A percentile compares a stretch with the other conserved stretches of the same genome.
Evolutionary conservation across 805 yeast genomes (phyloP).

Genomic region (Dipodascopsis uninucleata): DNA sequence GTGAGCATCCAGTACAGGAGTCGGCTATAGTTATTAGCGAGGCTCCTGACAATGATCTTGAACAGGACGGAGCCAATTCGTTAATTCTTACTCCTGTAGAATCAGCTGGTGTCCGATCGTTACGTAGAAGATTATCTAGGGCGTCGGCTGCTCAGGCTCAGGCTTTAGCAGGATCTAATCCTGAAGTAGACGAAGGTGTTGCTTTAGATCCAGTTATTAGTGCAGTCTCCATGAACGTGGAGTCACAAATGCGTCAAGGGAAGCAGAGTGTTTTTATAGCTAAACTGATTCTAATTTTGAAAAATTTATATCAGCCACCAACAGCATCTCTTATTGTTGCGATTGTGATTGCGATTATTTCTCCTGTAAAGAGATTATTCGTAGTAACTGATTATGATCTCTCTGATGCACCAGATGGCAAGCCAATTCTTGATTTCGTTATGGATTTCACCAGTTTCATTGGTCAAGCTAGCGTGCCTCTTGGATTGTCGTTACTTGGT

Average conservation of each 20-base stretch:
- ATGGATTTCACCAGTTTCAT: slow-evolving; percentile 78
- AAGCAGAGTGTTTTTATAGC: slow-evolving; percentile 8
- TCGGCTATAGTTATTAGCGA: background rate
- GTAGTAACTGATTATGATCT: slow-evolving; percentile 46
- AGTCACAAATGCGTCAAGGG: background rate
- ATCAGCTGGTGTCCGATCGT: slow-evolving; percentile 16
- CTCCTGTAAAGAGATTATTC: slow-evolving; percentile 75
- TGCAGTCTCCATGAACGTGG: slow-evolving; percentile 19
- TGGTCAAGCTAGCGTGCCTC: slow-evolving; percentile 84
- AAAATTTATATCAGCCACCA: slow-evolving; percentile 65
- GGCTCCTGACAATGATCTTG: background rate
- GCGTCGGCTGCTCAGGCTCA: background rate
- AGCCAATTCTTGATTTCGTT: slow-evolving; percentile 78
- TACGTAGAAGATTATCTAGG: slow-evolving; percentile 9
- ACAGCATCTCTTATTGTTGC: slow-evolving; percentile 67
- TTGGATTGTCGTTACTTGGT: slow-evolving; percentile 78
- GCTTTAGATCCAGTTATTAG: slow-evolving; percentile 26
- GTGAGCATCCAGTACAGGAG: too few relatives aligned
- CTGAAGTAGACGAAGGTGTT: slow-evolving; percentile 25
- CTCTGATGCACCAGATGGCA: slow-evolving; percentile 75
- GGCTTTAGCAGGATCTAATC: background rate
- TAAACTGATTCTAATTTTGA: slow-evolving; percentile 29
- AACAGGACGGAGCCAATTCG: background rate
- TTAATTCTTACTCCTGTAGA: slow-evolving; percentile 5
- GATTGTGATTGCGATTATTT: slow-evolving; percentile 72